Evolutionary conservation across 2,329 filamentous ascomycete species (phyloP).

Genomic region (Apiospora pterosperma): DNA sequence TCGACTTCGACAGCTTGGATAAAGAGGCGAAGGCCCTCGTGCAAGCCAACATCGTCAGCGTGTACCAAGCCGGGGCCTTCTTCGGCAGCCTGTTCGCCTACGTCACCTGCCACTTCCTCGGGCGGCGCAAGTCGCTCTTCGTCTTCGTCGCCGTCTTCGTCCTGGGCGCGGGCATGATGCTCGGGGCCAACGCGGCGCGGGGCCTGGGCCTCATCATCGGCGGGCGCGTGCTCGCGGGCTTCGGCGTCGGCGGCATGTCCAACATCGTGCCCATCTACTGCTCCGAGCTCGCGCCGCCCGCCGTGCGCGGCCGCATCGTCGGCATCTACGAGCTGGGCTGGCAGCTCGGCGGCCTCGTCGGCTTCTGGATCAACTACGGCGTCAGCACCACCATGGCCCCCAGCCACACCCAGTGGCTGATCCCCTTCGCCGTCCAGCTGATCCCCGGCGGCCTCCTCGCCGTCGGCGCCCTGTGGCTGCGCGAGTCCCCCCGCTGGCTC

Average conservation of each 20-base stretch:
- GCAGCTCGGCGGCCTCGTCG: constrained; percentile 61
- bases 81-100: constrained; percentile 74
- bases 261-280: constrained; percentile 58
- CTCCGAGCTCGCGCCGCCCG: constrained; percentile 57
- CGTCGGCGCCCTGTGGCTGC: constrained; percentile 55
- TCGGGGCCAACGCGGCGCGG: constrained; percentile 58
- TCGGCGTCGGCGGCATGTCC: constrained; percentile 54
- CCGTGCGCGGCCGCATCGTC: constrained; percentile 61
- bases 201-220: constrained; percentile 63
- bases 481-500: constrained; percentile 68
- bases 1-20: constrained; percentile 54
- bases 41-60: constrained; percentile 73
- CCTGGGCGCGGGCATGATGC: constrained; percentile 69
- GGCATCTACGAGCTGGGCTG: constrained; percentile 66
- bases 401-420: constrained; percentile 55
- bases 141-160: constrained; percentile 62
- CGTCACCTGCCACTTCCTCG: constrained; percentile 61
- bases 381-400: constrained; percentile 48
- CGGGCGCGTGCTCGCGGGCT: constrained; percentile 59
- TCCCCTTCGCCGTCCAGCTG: constrained; percentile 64
- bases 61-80: constrained; percentile 81
- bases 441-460: constrained; percentile 63
- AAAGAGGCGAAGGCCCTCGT: constrained; percentile 51
- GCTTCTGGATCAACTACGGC: constrained; percentile 66
- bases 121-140: constrained; percentile 62